Base-by-base conservation (phyloP, 805 yeast genomes). In the Wickerhamiella azymoides region DNA sequence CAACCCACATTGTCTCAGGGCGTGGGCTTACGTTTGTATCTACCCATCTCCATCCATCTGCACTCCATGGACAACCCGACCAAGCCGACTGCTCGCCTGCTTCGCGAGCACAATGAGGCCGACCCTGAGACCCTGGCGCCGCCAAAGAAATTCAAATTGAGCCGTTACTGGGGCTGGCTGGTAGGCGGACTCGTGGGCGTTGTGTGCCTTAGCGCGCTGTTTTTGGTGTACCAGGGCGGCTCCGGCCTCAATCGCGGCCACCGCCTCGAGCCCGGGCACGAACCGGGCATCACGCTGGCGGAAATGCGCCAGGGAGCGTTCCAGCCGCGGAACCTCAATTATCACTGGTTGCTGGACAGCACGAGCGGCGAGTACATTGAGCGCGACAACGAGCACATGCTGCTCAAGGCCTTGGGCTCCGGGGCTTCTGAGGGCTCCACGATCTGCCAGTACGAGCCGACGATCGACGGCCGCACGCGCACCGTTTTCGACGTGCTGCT, bases 401-500 rank as follows among this genome's bases (percentile, higher is more conserved):
- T 30, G 4, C 16, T 30, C 16, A 30, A n/a, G n/a, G 8, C 33
- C 16, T 4, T 30, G 14, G 16, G 13, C 54, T 51, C 10, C 44
- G 36, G 19, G 3, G 33, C 3, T 13, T 8, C 30, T 10, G n/a
- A 8, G n/a, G n/a, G 6, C 14, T 36, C 32, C 38, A 44, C 36
- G 27, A 33, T 49, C 33, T 26, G 51, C 19, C 42, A 51, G 17
- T 40, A 39, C 7, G 70, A 17, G 38, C 44, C 82, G 45, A 52
- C 52, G 0, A 73, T 69, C 54, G 60, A 67, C 1, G 76, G 68
- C 2, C 51, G 57, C 0, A 62, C 60, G 2, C 60, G 73, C 39
- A 40, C 50, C 0, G 65, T 80, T 1, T 67, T 69, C 6, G 52
- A 64, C 0, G 56, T 69, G 10, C 62, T 69, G 4, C 62, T 79